Evolutionary conservation across 176 grass and related monocot species (phyloP), one percentile per base, ranked within the genome.

Genomic region (Phoenix dactylifera): DNA sequence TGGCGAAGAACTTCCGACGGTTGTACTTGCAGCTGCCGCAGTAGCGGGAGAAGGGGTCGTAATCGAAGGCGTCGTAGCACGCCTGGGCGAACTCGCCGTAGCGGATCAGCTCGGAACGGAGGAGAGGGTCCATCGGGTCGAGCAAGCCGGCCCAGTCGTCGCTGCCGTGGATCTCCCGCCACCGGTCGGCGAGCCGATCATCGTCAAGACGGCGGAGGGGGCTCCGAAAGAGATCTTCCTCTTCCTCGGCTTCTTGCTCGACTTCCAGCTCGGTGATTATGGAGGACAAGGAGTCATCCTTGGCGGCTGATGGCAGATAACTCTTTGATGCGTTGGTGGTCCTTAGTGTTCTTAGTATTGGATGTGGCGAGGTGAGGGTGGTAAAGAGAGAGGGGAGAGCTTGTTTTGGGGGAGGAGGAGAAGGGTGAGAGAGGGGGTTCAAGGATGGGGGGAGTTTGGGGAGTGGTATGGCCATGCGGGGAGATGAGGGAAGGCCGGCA

Each of bases 81-180:
- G 83, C 90, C 77, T 90, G 86, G 49, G 77, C 82, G 5, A 95
- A 77, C 80, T 90, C 90, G 3, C 90, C 90, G 81, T 89, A 95
- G 1, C 83, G 90, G 76, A 95, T 81, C 14, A 95, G 66, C 77
- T 79, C 86, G 3, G 67, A 79, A 0, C 86, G 83, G 3, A 89
- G 80, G 28, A 89, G 69, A 20, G 77, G 80, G 80, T 95, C 83
- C 71, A 95, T 78, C 44, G 86, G 90, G 51, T 95, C 86, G 0
- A 95, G 74, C 15, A 90, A 72, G 2, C 86, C 86, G 14, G 63
- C 77, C 90, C 90, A 95, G 76, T 95, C 70, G 63, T 87, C 71
- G 20, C 35, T 1, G 1, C 90, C 90, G 48, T 87, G 90, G 64
- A 95, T 86, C 80, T 95, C 86, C 9, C 63, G 77, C 90, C 90